Conservation (phyloP, 176 grass and related monocot genomes). For the Oryza glaberrima region DNA sequence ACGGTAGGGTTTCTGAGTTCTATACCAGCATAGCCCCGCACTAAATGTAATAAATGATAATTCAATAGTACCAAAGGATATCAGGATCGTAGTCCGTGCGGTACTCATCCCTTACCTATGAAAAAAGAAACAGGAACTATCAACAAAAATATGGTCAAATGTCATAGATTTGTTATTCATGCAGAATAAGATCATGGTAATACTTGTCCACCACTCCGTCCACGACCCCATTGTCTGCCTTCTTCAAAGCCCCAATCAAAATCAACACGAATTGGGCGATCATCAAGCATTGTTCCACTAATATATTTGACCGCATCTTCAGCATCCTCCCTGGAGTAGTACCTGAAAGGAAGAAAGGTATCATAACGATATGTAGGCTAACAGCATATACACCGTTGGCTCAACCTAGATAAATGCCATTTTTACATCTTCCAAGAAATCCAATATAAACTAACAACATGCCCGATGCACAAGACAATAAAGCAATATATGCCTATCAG, state of each 20-base stretch:
- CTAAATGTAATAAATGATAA: not conserved
- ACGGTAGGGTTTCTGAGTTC: slow-evolving; percentile 13
- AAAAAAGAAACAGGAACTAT: slow-evolving; percentile 38
- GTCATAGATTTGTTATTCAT: slow-evolving; percentile 13
- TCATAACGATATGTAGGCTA: slow-evolving; percentile 12
- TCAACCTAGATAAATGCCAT: slow-evolving; percentile 15
- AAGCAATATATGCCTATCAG: not conserved
- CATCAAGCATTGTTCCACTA: slow-evolving; percentile 94
- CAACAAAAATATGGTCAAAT: slow-evolving; percentile 28
- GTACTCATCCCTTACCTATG: slow-evolving; percentile 89
- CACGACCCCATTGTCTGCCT: slow-evolving; percentile 88
- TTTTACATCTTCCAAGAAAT: slow-evolving; percentile 15
- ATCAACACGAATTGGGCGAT: slow-evolving; percentile 90
- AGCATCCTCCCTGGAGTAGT: slow-evolving; percentile 94
- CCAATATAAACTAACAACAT: not conserved
- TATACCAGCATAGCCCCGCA: slow-evolving; percentile 10
- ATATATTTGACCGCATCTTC: slow-evolving; percentile 99
- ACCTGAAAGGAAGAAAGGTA: slow-evolving; percentile 43
- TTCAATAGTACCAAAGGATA: slow-evolving; percentile 52
- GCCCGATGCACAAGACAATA: not conserved
- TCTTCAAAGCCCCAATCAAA: slow-evolving; percentile 75
- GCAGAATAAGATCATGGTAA: slow-evolving; percentile 23
- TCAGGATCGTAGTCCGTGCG: slow-evolving; percentile 99
- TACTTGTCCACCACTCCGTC: slow-evolving; percentile 95
- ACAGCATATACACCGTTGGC: not conserved